Percentiles rank a stretch among this genome's conserved stretches.
Conservation (phyloP, 2,329 filamentous ascomycete genomes). For the Madurella mycetomatis region DNA sequence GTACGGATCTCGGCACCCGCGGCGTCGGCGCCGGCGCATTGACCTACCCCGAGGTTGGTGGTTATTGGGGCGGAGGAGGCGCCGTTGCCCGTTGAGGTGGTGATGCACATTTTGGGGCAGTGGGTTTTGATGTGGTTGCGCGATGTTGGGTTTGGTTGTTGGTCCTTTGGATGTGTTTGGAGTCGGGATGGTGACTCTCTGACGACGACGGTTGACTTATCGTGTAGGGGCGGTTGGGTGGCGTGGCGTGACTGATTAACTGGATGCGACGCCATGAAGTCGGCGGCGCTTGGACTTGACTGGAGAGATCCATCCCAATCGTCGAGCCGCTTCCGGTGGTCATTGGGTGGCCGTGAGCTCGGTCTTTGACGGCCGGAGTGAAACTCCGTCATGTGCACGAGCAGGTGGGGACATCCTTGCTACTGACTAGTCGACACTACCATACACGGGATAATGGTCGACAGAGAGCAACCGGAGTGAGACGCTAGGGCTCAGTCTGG, state of each 20-base stretch:
- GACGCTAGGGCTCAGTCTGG: no score
- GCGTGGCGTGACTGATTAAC: background rate
- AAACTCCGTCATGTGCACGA: background rate
- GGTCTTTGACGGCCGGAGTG: background rate
- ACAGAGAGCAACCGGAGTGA: no score
- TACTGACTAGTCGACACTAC: no score
- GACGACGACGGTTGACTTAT: background rate
- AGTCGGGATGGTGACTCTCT: background rate
- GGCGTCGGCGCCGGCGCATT: slow-evolving; percentile 4
- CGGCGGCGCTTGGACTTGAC: background rate
- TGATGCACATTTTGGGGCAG: background rate
- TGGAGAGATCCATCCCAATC: background rate
- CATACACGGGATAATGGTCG: no score
- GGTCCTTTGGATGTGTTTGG: background rate
- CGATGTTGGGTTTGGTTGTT: background rate
- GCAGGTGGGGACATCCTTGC: no score
- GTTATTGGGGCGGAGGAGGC: background rate
- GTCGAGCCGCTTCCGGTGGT: background rate
- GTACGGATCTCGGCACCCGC: slow-evolving; percentile 8
- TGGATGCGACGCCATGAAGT: background rate
- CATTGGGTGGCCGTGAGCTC: background rate
- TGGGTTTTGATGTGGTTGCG: background rate
- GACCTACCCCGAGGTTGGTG: slow-evolving; percentile 10
- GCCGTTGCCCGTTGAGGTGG: background rate
- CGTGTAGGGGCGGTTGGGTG: background rate